Base-by-base conservation (phyloP, 129 eudicot species). In the Artemisia annua region DNA sequence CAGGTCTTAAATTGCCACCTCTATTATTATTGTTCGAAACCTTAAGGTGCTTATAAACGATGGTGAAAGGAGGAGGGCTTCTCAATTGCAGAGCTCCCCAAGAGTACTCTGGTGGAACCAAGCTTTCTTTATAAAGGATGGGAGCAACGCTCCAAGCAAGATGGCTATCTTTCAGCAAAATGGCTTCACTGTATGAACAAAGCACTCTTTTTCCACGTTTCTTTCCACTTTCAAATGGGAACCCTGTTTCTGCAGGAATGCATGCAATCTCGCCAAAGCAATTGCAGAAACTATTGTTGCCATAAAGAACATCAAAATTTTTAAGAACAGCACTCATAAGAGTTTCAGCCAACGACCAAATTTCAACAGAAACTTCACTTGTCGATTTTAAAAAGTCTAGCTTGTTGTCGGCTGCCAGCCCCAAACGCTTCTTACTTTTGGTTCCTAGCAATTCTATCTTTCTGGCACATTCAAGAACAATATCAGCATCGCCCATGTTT, bases 91-190 rank as follows among this genome's bases (percentile, higher is more conserved):
- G 17, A 59, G 65, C 65, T 20, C 65, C 65, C 65, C 65, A 59
- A 59, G 39, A 59, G 65, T 59, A 22, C 16, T 61, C 66, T 61
- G 66, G 66, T 61, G 66, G 65, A 59, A 59, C 65, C 16, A 51
- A 11, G 56, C 56, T 57, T 57, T 57, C 32, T 11, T 28, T 26
- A 44, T 9, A 61, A 61, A 61, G 48, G 48, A 61, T 61, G 66
- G 66, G 66, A 20, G 65, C 65, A 22, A 14, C 65, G 16, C n/a
- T 59, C 65, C 65, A 59, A 20, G 65, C 65, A 62, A 62, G 67
- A 3, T 48, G 7, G 50, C 50, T 12, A 16, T 63, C 67, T 4
- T 22, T 59, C 39, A 59, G 28, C 44, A 35, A 35, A 35, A 35
- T 35, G 9, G 44, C 44, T 35, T 35, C 44, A 7, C 44, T 35